Evolutionary conservation across 352 stramenopile genomes (phyloP), one percentile per base, ranked within the genome.

Genomic region (Pythium grandisporangium): DNA sequence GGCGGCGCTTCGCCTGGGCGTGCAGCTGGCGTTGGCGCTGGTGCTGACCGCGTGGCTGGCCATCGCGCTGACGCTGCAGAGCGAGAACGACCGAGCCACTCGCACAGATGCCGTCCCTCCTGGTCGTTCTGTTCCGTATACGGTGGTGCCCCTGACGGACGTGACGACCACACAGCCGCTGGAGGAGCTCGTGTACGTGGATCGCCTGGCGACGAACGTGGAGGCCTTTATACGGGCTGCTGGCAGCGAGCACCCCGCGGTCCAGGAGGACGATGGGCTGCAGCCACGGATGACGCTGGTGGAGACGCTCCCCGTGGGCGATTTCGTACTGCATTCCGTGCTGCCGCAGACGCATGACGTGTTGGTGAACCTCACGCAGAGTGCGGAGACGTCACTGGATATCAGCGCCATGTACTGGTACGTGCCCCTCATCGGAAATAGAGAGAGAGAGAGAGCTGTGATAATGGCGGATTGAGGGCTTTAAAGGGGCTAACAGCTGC

Each of bases 321-420:
- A 82, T 35, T 84, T 80, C 40, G 42, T 41, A 11, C 50, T 85
- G 14, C 33, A 54, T 2, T 74, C 69, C 1, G 27, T 34, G 10
- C 48, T 62, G 7, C 51, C 45, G 30, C 47, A 59, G 47, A 92
- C 76, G 0, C 73, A 73, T 20, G 64, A 76, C 20, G 51, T 45
- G 23, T 60, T 90, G 25, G 58, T 63, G 16, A 45, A 46, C 4
- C 70, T 61, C 40, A 69, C 84, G 0, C 32, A 61, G 3, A 37
- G 45, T 4, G 76, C 75, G 8, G 67, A 51, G 3, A 39, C 19
- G 37, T 67, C 63, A 6, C 79, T 92, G 37, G 69, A 90, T 40
- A 61, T 92, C 14, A 86, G 69, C 23, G 79, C 75, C 47, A 92
- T 88, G 79, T 92, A 92, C 60, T 92, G 76, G 48, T 55, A 39